Base-by-base conservation (phyloP, 169 alveolate genomes). In the Toxoplasma gondii region DNA sequence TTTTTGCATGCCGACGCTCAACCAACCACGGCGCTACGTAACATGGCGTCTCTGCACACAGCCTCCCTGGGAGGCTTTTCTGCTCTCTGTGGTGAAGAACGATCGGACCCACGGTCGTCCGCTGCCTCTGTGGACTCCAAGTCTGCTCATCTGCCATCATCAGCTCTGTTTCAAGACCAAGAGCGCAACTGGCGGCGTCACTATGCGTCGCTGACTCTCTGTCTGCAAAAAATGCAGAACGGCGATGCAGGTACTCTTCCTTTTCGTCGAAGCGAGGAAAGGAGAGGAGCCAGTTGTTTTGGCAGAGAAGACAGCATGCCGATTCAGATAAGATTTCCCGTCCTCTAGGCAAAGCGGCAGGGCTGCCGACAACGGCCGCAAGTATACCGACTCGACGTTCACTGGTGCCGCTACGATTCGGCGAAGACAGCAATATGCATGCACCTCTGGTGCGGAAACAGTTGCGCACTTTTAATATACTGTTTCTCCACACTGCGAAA, bases 111-210 rank as follows among this genome's bases (percentile, higher is more conserved):
- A 49, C 58, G 58, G 58, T 49, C 58, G 4, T 49, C 24, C 74
- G 9, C 74, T 27, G 74, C 29, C n/a, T 27, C 7, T 27, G n/a
- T 12, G 74, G n/a, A 27, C 34, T 27, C 74, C 34, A 64, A 64
- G n/a, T 16, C 45, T 19, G 39, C 44, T 38, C n/a, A 41, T 19
- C 86, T 45, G n/a, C 86, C 86, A 10, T 19, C 86, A 9, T 31
- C 86, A 16, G 31, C 86, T n/a, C n/a, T 78, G 9, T 31, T 78
- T 38, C 86, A n/a, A 10, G 86, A 78, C 86, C 86, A 78, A 78
- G 86, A 78, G 44, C 27, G 10, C 12, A n/a, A 78, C 44, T 78
- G 86, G 86, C 2, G 45, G 39, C 86, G 86, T 1, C 86, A 78
- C 45, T 78, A 19, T n/a, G 86, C 39, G 27, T 36, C 86, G 86